Percentiles rank a stretch among this genome's conserved stretches.
Evolutionary conservation across 2,329 filamentous ascomycete genomes (phyloP).

Genomic region (Alternaria panax): DNA sequence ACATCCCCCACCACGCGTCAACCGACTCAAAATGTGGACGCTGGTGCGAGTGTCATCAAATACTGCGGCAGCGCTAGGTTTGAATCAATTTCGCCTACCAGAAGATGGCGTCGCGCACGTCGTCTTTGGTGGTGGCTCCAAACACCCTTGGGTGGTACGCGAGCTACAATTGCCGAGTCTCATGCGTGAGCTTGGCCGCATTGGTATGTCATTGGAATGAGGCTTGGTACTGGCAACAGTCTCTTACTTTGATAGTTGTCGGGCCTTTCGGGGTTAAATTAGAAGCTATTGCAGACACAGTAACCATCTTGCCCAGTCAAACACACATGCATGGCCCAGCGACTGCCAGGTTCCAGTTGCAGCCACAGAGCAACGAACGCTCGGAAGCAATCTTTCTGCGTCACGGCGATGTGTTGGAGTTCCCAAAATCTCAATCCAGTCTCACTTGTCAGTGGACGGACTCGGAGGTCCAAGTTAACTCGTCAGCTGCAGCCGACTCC

Average conservation of each 20-base stretch:
- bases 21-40: constrained; percentile 27
- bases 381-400: constrained; percentile 42
- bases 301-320: constrained; percentile 28
- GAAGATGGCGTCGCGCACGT: constrained; percentile 15
- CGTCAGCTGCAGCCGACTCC: constrained; percentile 28
- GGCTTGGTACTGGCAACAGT: neutral
- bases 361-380: constrained; percentile 17
- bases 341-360: constrained; percentile 26
- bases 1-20: constrained; percentile 28
- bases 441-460: constrained; percentile 29
- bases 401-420: constrained; percentile 34
- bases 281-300: constrained; percentile 26
- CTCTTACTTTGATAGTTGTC: constrained; percentile 18
- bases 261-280: constrained; percentile 35
- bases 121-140: neutral
- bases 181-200: constrained; percentile 24
- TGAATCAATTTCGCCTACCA: constrained; percentile 3
- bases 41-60: constrained; percentile 1
- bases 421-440: constrained; percentile 6
- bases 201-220: constrained; percentile 21
- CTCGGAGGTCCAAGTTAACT: constrained; percentile 42
- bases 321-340: neutral
- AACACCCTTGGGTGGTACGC: constrained; percentile 9
- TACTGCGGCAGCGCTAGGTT: neutral
- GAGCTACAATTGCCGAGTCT: neutral